Evolutionary conservation across 2,329 filamentous ascomycete species (phyloP).

Genomic region (Colletotrichum musicola): DNA sequence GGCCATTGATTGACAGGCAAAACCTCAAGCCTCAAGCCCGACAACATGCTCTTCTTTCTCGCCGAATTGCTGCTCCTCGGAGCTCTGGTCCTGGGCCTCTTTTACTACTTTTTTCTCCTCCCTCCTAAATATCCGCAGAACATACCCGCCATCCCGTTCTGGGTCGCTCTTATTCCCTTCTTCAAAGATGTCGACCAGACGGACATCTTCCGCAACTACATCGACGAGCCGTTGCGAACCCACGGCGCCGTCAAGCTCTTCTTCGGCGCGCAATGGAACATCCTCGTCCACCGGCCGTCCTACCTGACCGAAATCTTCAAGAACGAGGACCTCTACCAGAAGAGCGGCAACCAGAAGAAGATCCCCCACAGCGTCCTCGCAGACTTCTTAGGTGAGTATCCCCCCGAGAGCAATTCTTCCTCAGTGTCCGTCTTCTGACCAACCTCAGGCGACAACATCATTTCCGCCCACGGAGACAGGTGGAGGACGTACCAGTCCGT

Average conservation of each 20-base stretch:
- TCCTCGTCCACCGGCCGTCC: conserved; percentile 58
- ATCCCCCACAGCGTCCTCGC: conserved; percentile 55
- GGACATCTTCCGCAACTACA: conserved; percentile 53
- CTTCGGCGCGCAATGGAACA: conserved; percentile 62
- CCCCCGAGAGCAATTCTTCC: not conserved
- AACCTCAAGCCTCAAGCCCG: not conserved
- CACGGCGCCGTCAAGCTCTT: conserved; percentile 62
- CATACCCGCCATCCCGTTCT: conserved; percentile 59
- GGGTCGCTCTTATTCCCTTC: conserved; percentile 56
- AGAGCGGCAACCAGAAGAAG: conserved; percentile 56
- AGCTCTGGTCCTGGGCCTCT: conserved; percentile 2
- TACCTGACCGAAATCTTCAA: conserved; percentile 56
- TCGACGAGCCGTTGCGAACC: conserved; percentile 52
- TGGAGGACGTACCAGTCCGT: conserved; percentile 52
- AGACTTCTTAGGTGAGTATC: conserved; percentile 43
- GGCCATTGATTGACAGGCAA: not conserved
- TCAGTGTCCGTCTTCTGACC: not conserved
- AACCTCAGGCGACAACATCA: conserved; percentile 52
- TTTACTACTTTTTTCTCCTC: conserved; percentile 40
- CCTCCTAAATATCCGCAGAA: conserved; percentile 48
- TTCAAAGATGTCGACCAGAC: conserved; percentile 58
- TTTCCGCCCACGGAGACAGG: conserved; percentile 51
- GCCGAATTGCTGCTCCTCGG: conserved; percentile 24
- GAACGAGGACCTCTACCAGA: conserved; percentile 49
- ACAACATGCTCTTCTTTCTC: conserved; percentile 27